Evolutionary conservation across 1,284 basidiomycete species (phyloP).

Genomic region (Marasmius tenuissimus): DNA sequence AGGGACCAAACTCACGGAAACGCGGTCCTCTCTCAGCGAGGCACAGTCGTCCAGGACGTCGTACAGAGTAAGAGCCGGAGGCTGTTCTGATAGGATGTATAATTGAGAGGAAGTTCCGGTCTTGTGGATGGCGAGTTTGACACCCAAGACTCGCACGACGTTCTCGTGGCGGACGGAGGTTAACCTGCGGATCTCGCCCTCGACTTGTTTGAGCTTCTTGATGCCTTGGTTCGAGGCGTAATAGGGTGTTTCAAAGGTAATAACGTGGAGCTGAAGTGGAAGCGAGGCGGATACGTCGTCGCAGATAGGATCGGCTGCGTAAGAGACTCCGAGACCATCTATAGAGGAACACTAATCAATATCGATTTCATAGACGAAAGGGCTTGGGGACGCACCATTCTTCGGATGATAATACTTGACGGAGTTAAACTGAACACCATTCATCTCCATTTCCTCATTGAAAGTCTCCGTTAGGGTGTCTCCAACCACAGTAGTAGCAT

Average conservation of each 20-base stretch:
- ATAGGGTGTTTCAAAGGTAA: constrained; percentile 65
- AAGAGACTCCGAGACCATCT: constrained; percentile 66
- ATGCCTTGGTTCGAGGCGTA: constrained; percentile 64
- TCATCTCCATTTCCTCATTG: constrained; percentile 51
- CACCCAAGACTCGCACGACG: constrained; percentile 60
- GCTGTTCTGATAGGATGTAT: constrained; percentile 64
- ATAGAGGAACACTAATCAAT: neutral
- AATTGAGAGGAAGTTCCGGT: constrained; percentile 51
- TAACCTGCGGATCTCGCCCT: constrained; percentile 63
- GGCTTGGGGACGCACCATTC: constrained; percentile 43
- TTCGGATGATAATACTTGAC: constrained; percentile 72
- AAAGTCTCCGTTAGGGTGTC: constrained; percentile 66
- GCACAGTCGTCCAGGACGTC: constrained; percentile 73
- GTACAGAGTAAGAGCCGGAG: constrained; percentile 59
- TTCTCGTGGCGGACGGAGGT: constrained; percentile 59
- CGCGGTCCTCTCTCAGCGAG: constrained; percentile 62
- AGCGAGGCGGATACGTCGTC: constrained; percentile 56
- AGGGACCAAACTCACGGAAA: constrained; percentile 40
- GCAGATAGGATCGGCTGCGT: constrained; percentile 70
- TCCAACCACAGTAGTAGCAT: constrained; percentile 60
- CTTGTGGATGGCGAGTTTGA: constrained; percentile 56
- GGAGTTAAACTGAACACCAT: constrained; percentile 56
- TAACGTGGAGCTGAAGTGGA: constrained; percentile 64
- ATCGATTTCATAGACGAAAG: neutral
- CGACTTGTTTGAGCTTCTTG: constrained; percentile 70